Percentiles rank a stretch among this genome's conserved stretches.
phyloP scores from a whole-genome alignment of 2,329 filamentous ascomycete genomes.

The Eurotiales sp. region DNA sequence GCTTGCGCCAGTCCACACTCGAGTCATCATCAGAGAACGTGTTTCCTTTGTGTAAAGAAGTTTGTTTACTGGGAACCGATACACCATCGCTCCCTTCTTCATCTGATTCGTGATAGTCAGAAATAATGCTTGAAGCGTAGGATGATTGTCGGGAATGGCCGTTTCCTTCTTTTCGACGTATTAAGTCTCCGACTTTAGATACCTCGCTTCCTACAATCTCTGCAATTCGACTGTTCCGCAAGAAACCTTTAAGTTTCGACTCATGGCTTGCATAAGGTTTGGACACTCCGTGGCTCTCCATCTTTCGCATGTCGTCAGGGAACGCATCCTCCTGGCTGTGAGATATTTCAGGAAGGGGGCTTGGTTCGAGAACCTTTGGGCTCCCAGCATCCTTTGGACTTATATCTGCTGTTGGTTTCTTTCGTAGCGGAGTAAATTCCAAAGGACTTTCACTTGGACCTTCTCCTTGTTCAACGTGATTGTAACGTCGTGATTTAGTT shows the following conservation, averaged over 20 bases:
- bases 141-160: slow-evolving; percentile 41
- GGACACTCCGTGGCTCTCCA: slow-evolving; percentile 24
- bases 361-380: slow-evolving; percentile 24
- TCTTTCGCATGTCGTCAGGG: slow-evolving; percentile 19
- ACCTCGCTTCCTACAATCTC: slow-evolving; percentile 66
- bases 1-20: slow-evolving; percentile 22
- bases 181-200: slow-evolving; percentile 58
- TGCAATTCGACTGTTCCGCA: slow-evolving; percentile 73
- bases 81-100: slow-evolving; percentile 36
- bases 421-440: slow-evolving; percentile 18
- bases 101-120: slow-evolving; percentile 48
- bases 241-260: slow-evolving; percentile 66
- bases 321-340: slow-evolving; percentile 19
- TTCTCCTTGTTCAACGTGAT: slow-evolving; percentile 35
- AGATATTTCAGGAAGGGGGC: slow-evolving; percentile 25
- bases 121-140: slow-evolving; percentile 44
- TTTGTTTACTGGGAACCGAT: slow-evolving; percentile 25
- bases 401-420: slow-evolving; percentile 3
- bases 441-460: slow-evolving; percentile 19
- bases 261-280: slow-evolving; percentile 30
- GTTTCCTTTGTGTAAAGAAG: slow-evolving; percentile 29
- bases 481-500: slow-evolving; percentile 35
- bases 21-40: slow-evolving; percentile 32
- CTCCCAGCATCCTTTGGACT: slow-evolving; percentile 17
- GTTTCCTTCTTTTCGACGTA: slow-evolving; percentile 55